Base-by-base conservation (phyloP, 2,329 filamentous ascomycete genomes). In the Exophiala dermatitidis region DNA sequence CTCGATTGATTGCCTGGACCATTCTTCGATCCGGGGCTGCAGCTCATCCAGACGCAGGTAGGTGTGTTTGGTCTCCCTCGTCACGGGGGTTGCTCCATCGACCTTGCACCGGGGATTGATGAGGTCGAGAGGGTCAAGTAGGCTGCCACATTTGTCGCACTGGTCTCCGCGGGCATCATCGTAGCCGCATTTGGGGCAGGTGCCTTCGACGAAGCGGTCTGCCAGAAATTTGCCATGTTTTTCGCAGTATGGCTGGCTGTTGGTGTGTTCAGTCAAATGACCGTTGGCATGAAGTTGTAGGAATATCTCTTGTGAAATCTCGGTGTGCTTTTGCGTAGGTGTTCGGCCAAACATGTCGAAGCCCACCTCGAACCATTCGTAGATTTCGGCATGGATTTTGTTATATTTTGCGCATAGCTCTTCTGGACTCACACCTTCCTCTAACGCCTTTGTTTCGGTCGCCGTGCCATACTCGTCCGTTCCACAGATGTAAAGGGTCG, bases 271-370 rank as follows among this genome's bases (percentile, higher is more conserved):
- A 69, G 90, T 85, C 54, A 97, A 77, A 66, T 83, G 95, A 30
- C 87, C 89, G 64, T 95, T 95, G 60, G 93, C 80, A 73, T 90
- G 79, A n/a, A 98, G 80, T 68, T 90, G 84, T 52, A 77, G 75
- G 72, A 97, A 97, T 61, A 97, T 90, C 59, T 88, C 82, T 72
- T 97, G 93, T 6, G 90, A 88, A 64, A 98, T 97, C 62, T 89
- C 81, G 26, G 90, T 96, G 72, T 97, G 93, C 65, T 93, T 81
- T 50, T 81, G 72, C 12, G 91, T 97, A 2, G 90, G 89, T 3
- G 93, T 97, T 55, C 90, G 85, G 58, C 90, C 93, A 68, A 97
- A 98, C 71, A 90, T 85, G 72, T 97, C 91, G 68, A 97, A 97
- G 54, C 81, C 84, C 66, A 97, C 91, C 67, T 90, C 83, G 74